Evolutionary conservation across 2,329 filamentous ascomycete genomes (phyloP), one percentile per base, ranked within the genome.

Genomic region (Penicillium hordei): DNA sequence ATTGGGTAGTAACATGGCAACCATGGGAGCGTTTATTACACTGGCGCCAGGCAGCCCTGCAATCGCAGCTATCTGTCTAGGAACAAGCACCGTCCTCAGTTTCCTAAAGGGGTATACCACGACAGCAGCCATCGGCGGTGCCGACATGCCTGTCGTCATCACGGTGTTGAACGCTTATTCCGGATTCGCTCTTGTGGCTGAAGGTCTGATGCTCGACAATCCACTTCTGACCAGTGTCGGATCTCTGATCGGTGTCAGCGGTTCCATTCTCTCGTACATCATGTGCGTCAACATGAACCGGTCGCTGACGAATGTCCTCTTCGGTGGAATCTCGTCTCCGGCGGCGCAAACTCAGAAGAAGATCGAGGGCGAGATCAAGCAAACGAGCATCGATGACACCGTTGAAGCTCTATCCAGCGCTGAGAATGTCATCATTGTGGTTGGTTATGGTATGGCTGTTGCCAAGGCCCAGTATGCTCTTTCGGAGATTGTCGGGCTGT

Each of bases 371-470:
- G 82, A 88, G 55, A 86, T 95, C 15, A 91, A 87, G 0, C 87
- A 90, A 70, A 93, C 89, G 0, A 89, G 83, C 4, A 82, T 93
- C 1, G 91, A 95, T 19, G 91, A 96, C 46, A 88, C 90, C 0
- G 89, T 89, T 1, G 90, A 95, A 29, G 82, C 86, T 0, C 80
- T 96, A 3, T 78, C 86, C 17, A 89, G 88, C 60, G 88, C 91
- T 0, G 90, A 96, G 68, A 92, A 83, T 46, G 90, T 96, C 55
- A 94, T 96, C 66, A 92, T 96, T 53, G 87, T 93, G 1, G 91
- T 96, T 5, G 92, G 92, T 1, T 96, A 96, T 67, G 92, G 92
- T 52, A 96, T 96, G 92, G 92, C 92, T 0, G 91, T 96, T 1
- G 91, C 92, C 9, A 96, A 96, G 75, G 91, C 92, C 3, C 92